Base-by-base conservation (phyloP, 345 rosid species). In the Moringa oleifera region DNA sequence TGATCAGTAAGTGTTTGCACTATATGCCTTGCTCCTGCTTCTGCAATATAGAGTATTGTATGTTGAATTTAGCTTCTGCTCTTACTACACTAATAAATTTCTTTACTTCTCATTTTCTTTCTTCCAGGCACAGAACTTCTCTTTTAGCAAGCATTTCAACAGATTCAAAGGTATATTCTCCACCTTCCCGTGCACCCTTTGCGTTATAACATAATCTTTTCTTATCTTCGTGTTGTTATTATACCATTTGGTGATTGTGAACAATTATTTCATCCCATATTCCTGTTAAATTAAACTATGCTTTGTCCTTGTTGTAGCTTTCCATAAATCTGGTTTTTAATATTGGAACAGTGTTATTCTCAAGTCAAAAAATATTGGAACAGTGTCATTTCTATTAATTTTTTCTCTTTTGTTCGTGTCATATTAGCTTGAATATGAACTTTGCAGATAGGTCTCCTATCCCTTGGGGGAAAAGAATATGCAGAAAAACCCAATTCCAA, bases 111-210 rank as follows among this genome's bases (percentile, higher is more conserved):
- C 33, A 28, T 28, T 8, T 28, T 41, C 17, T 5, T 41, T 15
- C 47, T 41, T 72, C 25, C 80, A 87, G 86, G 80, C 86, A 82
- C 55, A 79, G 20, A 50, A 36, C 75, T 53, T 80, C 85, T 62
- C 83, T 82, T 68, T 70, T 87, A 81, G 85, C 62, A 28, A 77
- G 82, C 25, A 56, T 84, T 61, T 70, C 95, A 23, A 79, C 37
- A 20, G 90, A 82, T 68, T 87, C 87, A 37, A 84, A 84, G 95
- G 95, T 82, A 71, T 67, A 20, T 12, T 65, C 23, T 6, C 20
- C 36, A 15, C 33, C 33, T 28, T 28, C 8, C 8, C 3, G 33
- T 28, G 33, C 33, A 28, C 3, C 8, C 33, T 3, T 28, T 28
- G 33, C 33, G 3, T 41, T 41, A 41, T 41, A 16, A 41, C 47